Conservation (phyloP, 1,284 basidiomycete species). For the Ustilago nuda region DNA sequence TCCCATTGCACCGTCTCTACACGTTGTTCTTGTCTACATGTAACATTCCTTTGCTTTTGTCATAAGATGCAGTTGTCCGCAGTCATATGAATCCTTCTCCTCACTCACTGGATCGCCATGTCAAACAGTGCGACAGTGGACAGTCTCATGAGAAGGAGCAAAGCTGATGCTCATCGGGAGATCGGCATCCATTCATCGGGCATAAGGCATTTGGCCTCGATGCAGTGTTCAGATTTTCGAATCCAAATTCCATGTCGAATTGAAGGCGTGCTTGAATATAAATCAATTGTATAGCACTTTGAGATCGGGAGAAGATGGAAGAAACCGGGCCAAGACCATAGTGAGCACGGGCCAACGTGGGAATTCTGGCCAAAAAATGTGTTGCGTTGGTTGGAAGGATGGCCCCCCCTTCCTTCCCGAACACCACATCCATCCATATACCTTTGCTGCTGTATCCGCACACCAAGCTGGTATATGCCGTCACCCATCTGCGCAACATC, state of each 20-base stretch:
- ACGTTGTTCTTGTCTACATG: background rate
- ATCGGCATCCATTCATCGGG: too few relatives aligned
- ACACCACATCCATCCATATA: constrained; percentile 9
- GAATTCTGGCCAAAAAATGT: background rate
- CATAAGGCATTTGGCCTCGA: too few relatives aligned
- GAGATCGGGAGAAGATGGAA: constrained; percentile 7
- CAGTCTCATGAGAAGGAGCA: too few relatives aligned
- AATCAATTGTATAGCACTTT: background rate
- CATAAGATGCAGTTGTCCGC: too few relatives aligned
- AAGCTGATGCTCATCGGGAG: too few relatives aligned
- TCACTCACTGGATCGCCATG: background rate
- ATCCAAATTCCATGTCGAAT: background rate
- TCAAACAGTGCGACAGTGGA: too few relatives aligned
- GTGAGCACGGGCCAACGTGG: constrained; percentile 3
- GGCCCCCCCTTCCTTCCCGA: background rate
- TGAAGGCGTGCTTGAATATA: constrained; percentile 4
- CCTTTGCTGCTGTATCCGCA: background rate
- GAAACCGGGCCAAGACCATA: background rate
- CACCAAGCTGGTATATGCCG: constrained; percentile 34
- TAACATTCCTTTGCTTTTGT: background rate
- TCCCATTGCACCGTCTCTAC: background rate
- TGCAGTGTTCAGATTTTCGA: background rate
- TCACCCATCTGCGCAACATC: constrained; percentile 31
- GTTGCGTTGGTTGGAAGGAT: background rate
- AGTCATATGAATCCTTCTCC: too few relatives aligned